Evolutionary conservation across 306 rosid genomes (phyloP).

Genomic region (Argentina anserina): DNA sequence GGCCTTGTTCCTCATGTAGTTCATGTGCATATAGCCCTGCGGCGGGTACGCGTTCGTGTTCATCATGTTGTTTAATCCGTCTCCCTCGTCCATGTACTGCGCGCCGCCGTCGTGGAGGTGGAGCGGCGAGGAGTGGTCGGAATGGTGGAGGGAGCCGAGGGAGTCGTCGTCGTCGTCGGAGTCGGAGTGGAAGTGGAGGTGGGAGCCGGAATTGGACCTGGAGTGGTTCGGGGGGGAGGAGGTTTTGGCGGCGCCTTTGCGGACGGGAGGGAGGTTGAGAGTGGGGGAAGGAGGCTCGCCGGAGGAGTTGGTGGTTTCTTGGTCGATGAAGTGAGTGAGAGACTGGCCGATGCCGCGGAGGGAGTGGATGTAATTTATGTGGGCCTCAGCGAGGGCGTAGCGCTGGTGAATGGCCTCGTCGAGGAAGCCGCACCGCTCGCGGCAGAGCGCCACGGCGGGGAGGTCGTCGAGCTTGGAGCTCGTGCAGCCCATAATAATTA

Average conservation of each 20-base stretch:
- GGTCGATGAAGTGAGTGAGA: constrained; percentile 49
- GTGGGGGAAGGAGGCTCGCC: constrained; percentile 33
- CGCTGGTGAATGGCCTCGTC: constrained; percentile 85
- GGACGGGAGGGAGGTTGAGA: constrained; percentile 44
- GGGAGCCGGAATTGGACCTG: constrained; percentile 62
- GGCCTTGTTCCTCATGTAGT: constrained; percentile 62
- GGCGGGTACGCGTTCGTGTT: background rate
- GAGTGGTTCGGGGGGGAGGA: constrained; percentile 24
- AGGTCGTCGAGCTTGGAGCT: constrained; percentile 91
- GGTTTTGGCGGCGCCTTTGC: constrained; percentile 34
- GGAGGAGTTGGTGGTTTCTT: constrained; percentile 28
- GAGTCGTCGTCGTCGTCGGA: constrained; percentile 45
- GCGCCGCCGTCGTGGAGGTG: constrained; percentile 29
- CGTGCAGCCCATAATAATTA: constrained; percentile 74
- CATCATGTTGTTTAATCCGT: background rate
- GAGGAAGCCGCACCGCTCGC: constrained; percentile 57
- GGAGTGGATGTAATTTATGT: constrained; percentile 63
- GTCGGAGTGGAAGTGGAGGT: constrained; percentile 58
- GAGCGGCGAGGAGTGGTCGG: constrained; percentile 59
- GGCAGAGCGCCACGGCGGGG: constrained; percentile 86
- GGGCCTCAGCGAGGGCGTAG: constrained; percentile 67
- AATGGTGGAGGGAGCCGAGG: constrained; percentile 46
- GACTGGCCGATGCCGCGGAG: constrained; percentile 64
- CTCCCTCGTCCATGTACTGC: constrained; percentile 27
- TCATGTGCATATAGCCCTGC: constrained; percentile 44